Conservation (phyloP, 352 stramenopile species). For the Globisporangium cylindrosporum region DNA sequence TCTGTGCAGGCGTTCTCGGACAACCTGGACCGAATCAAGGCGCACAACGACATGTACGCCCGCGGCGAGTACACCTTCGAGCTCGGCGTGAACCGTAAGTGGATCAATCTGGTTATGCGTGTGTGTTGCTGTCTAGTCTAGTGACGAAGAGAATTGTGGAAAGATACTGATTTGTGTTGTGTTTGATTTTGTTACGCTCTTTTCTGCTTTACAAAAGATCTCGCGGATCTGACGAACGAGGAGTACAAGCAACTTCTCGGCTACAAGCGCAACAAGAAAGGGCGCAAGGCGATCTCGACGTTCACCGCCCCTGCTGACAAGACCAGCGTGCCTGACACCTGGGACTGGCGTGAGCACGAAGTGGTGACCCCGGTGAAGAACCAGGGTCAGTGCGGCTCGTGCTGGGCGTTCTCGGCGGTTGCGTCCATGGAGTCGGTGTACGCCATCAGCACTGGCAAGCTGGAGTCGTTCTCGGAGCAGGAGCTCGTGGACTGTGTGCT, state of each 20-base stretch:
- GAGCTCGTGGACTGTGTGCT: slow-evolving; percentile 47
- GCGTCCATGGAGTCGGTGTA: slow-evolving; percentile 32
- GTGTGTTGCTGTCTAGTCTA: neutral
- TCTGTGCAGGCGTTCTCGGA: slow-evolving; percentile 32
- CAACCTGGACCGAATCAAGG: slow-evolving; percentile 47
- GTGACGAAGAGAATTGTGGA: neutral
- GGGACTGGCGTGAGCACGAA: slow-evolving; percentile 54
- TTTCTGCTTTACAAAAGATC: slow-evolving; percentile 14
- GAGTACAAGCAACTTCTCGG: slow-evolving; percentile 40
- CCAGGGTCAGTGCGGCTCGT: slow-evolving; percentile 94
- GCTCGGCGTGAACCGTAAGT: slow-evolving; percentile 39
- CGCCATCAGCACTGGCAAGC: slow-evolving; percentile 36
- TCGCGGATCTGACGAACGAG: slow-evolving; percentile 38
- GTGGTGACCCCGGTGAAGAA: slow-evolving; percentile 91
- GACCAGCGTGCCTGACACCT: slow-evolving; percentile 25
- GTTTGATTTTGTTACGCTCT: neutral
- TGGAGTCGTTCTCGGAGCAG: slow-evolving; percentile 50
- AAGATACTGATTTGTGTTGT: slow-evolving; percentile 1
- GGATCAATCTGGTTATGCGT: neutral
- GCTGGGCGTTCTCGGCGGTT: slow-evolving; percentile 93
- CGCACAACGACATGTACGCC: slow-evolving; percentile 48
- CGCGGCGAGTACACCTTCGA: slow-evolving; percentile 45
- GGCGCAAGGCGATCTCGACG: slow-evolving; percentile 9
- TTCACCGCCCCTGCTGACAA: slow-evolving; percentile 18
- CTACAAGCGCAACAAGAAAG: slow-evolving; percentile 28